Conservation (phyloP, 129 eudicot species). For the Centrapalus pauciflorus region DNA sequence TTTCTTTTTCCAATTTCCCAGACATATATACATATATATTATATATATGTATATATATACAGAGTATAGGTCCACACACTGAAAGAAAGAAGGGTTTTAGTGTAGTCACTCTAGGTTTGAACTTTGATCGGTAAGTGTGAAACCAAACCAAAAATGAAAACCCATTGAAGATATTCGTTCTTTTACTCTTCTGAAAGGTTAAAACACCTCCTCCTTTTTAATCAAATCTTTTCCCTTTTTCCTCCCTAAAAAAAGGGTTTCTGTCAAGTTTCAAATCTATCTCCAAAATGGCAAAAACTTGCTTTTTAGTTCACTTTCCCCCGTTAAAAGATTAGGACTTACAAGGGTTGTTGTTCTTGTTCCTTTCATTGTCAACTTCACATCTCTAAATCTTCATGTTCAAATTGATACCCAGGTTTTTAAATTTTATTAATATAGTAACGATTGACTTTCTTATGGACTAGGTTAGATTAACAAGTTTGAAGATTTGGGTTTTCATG, state of each 20-base stretch:
- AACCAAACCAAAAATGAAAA: no score
- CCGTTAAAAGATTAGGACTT: constrained; percentile 19
- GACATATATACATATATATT: constrained; percentile 13
- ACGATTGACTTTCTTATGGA: constrained; percentile 30
- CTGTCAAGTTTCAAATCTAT: constrained; percentile 23
- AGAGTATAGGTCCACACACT: constrained; percentile 31
- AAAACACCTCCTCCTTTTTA: constrained; percentile 9
- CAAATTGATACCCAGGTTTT: constrained; percentile 11
- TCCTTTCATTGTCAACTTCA: constrained; percentile 2
- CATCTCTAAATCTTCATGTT: constrained; percentile 11
- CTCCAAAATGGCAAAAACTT: constrained; percentile 21
- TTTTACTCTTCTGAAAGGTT: neutral
- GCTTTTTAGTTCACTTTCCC: constrained; percentile 14
- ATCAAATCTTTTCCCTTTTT: constrained; percentile 8
- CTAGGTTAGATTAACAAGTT: constrained; percentile 25
- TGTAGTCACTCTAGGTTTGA: constrained; percentile 24
- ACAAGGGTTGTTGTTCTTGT: constrained; percentile 6
- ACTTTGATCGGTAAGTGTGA: constrained; percentile 24
- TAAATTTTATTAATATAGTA: neutral
- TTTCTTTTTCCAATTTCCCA: constrained; percentile 34
- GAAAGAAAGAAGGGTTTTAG: constrained; percentile 25
- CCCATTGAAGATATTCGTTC: constrained; percentile 8
- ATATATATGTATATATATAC: neutral
- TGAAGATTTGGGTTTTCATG: constrained; percentile 24
- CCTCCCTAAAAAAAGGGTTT: constrained; percentile 18